Percentiles rank a stretch among this genome's conserved stretches.
Conservation (phyloP, 2,329 filamentous ascomycete genomes). For the Venturia aucupariae region DNA sequence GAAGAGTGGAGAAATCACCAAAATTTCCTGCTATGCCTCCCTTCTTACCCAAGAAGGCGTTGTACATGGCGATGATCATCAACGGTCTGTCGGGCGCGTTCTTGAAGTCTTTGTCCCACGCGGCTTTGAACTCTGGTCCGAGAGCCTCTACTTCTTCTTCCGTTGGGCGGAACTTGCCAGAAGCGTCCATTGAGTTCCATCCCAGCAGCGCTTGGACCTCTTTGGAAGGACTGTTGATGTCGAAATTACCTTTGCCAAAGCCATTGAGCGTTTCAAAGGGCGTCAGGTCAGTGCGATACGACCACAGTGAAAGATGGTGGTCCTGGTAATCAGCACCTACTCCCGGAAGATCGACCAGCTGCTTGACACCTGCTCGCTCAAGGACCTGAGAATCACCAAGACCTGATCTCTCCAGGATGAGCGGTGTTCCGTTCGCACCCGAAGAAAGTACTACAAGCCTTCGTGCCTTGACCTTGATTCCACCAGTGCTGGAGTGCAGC, state of each 20-base stretch:
- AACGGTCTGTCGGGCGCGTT: slow-evolving; percentile 38
- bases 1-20: slow-evolving; percentile 25
- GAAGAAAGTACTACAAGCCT: slow-evolving; percentile 46
- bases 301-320: slow-evolving; percentile 45
- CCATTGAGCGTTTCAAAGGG: slow-evolving; percentile 46
- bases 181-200: slow-evolving; percentile 50
- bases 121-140: slow-evolving; percentile 42
- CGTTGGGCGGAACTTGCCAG: slow-evolving; percentile 47
- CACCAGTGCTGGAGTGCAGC: slow-evolving; percentile 39
- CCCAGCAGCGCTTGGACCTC: slow-evolving; percentile 43
- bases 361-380: slow-evolving; percentile 36
- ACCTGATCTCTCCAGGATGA: slow-evolving; percentile 54
- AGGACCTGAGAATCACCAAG: slow-evolving; percentile 46
- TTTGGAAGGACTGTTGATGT: slow-evolving; percentile 37
- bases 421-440: slow-evolving; percentile 45
- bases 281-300: slow-evolving; percentile 41
- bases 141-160: slow-evolving; percentile 43
- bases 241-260: slow-evolving; percentile 40
- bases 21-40: slow-evolving; percentile 16
- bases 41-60: slow-evolving; percentile 16
- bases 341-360: slow-evolving; percentile 40
- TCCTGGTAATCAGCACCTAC: slow-evolving; percentile 49
- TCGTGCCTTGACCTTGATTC: slow-evolving; percentile 37
- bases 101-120: slow-evolving; percentile 50
- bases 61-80: slow-evolving; percentile 35